Evolutionary conservation across 2,329 filamentous ascomycete species (phyloP).

Genomic region (Phyllosticta citribraziliensis): DNA sequence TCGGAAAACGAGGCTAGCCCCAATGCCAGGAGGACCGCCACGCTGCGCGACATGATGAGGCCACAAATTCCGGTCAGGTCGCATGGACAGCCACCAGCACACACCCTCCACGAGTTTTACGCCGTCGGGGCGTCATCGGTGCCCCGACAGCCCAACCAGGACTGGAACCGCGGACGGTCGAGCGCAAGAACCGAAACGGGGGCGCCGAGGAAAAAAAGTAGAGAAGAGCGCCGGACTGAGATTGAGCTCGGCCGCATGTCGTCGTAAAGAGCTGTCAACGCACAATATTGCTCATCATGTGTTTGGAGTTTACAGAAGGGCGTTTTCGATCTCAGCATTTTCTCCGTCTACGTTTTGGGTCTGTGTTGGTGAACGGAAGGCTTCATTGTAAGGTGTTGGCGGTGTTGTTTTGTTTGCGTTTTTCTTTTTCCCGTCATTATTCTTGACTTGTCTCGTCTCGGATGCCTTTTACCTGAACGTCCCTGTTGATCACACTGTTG

Average conservation of each 20-base stretch:
- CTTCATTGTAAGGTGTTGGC: no score
- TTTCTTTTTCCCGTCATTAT: no score
- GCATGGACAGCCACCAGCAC: neutral
- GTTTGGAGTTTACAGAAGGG: no score
- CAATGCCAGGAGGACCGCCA: neutral
- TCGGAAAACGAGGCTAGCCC: conserved; percentile 3
- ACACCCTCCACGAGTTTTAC: neutral
- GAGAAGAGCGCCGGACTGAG: conserved; percentile 31
- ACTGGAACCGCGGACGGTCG: neutral
- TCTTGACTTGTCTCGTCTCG: no score
- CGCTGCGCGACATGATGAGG: neutral
- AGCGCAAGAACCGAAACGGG: neutral
- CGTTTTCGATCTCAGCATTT: no score
- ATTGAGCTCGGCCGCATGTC: conserved; percentile 27
- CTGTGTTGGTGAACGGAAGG: no score
- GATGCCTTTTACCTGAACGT: no score
- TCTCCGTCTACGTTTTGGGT: no score
- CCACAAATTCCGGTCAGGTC: neutral
- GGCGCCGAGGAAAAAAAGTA: conserved; percentile 20
- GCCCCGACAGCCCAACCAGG: neutral
- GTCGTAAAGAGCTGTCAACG: no score
- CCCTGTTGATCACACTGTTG: no score
- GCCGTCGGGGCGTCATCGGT: neutral
- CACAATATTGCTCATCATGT: no score
- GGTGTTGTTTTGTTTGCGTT: no score